A percentile compares a stretch with the other conserved stretches of the same genome.
Conservation (phyloP, 371 early-diverging fungal genomes). For the Sporodiniella umbellata region DNA sequence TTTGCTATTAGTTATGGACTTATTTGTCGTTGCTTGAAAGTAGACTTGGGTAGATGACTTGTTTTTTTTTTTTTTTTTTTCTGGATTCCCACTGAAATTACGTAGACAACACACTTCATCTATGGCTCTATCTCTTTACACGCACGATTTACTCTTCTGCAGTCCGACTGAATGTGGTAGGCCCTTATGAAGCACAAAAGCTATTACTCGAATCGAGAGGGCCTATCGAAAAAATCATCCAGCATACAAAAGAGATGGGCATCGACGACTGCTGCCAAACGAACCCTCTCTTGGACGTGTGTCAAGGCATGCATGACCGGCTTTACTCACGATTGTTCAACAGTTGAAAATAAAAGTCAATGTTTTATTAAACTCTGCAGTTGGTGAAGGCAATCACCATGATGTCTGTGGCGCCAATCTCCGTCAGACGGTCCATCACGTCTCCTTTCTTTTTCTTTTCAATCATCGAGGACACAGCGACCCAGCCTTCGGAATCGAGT, state of each 20-base stretch:
- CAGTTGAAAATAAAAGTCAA: constrained; percentile 44
- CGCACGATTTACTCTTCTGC: constrained; percentile 84
- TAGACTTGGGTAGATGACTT: constrained; percentile 57
- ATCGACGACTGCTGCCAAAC: constrained; percentile 65
- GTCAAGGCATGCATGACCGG: constrained; percentile 87
- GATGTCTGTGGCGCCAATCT: constrained; percentile 89
- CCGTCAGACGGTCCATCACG: constrained; percentile 88
- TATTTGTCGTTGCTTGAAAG: constrained; percentile 55
- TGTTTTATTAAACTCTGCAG: constrained; percentile 62
- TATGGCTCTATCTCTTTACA: constrained; percentile 80
- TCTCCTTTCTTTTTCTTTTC: constrained; percentile 74
- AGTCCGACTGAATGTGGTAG: constrained; percentile 84
- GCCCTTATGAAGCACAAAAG: constrained; percentile 85
- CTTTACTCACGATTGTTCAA: constrained; percentile 88
- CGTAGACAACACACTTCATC: constrained; percentile 68
- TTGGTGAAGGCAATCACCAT: constrained; percentile 81
- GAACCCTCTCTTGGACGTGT: constrained; percentile 77
- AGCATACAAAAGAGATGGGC: constrained; percentile 36
- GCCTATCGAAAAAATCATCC: constrained; percentile 53
- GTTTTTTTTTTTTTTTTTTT: too few species aligned
- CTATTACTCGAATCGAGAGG: constrained; percentile 58
- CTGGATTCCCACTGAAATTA: too few species aligned
- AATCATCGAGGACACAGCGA: constrained; percentile 92
- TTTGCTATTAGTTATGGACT: constrained; percentile 71
- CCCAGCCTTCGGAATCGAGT: constrained; percentile 90